Evolutionary conservation across 192 early-diverging fungal species (phyloP).

Genomic region (Coemansia sp.): DNA sequence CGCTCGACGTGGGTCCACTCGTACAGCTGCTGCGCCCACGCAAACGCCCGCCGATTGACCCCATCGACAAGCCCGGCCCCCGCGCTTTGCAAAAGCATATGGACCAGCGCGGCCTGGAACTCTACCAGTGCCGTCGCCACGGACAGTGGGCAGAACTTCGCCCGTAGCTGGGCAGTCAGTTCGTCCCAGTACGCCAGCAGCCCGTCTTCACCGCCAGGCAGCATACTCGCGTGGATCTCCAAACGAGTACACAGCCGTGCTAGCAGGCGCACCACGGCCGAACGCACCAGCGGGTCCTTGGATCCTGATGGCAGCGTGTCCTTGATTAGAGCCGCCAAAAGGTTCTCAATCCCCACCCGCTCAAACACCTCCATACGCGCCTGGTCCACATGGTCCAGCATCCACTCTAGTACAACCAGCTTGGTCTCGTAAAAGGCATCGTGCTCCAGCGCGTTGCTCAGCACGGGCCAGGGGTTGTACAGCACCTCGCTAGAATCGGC

Average conservation of each 20-base stretch:
- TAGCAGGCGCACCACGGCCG: slow-evolving; percentile 21
- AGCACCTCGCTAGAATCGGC: slow-evolving; percentile 11
- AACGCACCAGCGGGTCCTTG: slow-evolving; percentile 25
- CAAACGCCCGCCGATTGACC: slow-evolving; percentile 10
- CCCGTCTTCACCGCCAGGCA: slow-evolving; percentile 15
- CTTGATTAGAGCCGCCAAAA: slow-evolving; percentile 13
- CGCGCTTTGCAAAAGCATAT: slow-evolving; percentile 13
- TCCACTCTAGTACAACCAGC: slow-evolving; percentile 34
- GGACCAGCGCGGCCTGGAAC: slow-evolving; percentile 31
- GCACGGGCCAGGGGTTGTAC: slow-evolving; percentile 26
- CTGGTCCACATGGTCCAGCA: slow-evolving; percentile 21
- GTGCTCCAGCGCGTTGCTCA: slow-evolving; percentile 16
- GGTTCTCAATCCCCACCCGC: slow-evolving; percentile 17
- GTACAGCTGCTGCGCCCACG: slow-evolving; percentile 43
- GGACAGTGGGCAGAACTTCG: slow-evolving; percentile 23
- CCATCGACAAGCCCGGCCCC: neutral
- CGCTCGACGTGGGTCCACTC: slow-evolving; percentile 42
- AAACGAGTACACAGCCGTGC: slow-evolving; percentile 31
- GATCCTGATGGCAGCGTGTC: neutral
- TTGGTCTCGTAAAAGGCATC: slow-evolving; percentile 40
- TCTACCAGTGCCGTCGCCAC: slow-evolving; percentile 31
- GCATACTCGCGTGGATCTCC: slow-evolving; percentile 14
- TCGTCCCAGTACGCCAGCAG: slow-evolving; percentile 30
- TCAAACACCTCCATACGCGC: slow-evolving; percentile 28
- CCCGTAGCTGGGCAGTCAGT: slow-evolving; percentile 10